Evolutionary conservation across 164 flowering plant genomes (phyloP).

Genomic region (Macadamia tetraphylla): DNA sequence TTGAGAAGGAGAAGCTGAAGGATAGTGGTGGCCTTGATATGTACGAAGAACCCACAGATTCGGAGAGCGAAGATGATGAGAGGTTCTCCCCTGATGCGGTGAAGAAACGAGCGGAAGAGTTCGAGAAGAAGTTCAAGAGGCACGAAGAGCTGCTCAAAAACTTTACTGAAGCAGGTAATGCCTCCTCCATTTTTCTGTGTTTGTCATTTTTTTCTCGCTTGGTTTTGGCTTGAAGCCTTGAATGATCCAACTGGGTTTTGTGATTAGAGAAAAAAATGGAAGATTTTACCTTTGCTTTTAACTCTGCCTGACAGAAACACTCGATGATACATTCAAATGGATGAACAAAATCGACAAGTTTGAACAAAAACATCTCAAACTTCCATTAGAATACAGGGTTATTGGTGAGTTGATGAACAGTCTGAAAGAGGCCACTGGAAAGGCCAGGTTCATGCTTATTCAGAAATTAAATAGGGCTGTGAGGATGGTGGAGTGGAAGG

Average conservation of each 20-base stretch:
- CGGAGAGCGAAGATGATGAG: constrained; percentile 17
- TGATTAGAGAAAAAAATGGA: not conserved
- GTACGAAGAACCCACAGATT: not conserved
- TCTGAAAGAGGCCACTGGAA: constrained; percentile 38
- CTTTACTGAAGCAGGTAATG: constrained; percentile 20
- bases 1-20: constrained; percentile 48
- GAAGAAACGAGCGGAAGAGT: constrained; percentile 27
- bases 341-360: constrained; percentile 66
- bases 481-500: constrained; percentile 71
- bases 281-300: not conserved
- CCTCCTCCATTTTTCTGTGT: not conserved
- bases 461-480: constrained; percentile 81
- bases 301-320: constrained; percentile 41
- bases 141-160: constrained; percentile 52
- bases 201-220: not conserved
- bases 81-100: constrained; percentile 30
- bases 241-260: not conserved
- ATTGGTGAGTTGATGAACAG: constrained; percentile 88
- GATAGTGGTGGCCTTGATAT: constrained; percentile 9
- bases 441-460: constrained; percentile 62
- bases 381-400: constrained; percentile 45
- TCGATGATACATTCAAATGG: constrained; percentile 52
- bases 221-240: not conserved
- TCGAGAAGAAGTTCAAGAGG: constrained; percentile 48
- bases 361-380: constrained; percentile 62